Percentiles rank a stretch among this genome's conserved stretches.
phyloP scores from a whole-genome alignment of 192 early-diverging fungal species.

The Podila verticillata region DNA sequence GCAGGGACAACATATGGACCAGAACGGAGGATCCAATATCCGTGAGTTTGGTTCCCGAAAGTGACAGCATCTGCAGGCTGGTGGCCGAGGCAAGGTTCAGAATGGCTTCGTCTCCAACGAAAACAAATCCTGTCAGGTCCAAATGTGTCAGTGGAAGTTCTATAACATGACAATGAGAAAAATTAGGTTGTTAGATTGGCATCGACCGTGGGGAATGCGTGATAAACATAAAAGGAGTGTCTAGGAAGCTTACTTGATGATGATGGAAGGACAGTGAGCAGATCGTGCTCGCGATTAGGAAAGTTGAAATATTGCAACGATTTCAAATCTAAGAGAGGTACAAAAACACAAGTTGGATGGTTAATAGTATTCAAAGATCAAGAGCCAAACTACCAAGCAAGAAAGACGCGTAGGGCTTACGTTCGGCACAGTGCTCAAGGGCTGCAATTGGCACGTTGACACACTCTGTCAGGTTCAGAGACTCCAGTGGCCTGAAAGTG shows the following conservation, averaged over 20 bases:
- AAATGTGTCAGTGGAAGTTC: constrained; percentile 55
- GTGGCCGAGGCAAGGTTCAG: constrained; percentile 41
- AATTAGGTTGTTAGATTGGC: neutral
- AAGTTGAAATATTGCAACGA: constrained; percentile 53
- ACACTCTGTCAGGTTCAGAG: constrained; percentile 23
- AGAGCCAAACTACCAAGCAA: neutral
- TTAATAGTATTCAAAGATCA: neutral
- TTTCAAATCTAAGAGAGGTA: constrained; percentile 2
- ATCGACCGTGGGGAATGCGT: too few relatives aligned
- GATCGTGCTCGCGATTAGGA: constrained; percentile 60
- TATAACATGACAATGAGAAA: constrained; percentile 25
- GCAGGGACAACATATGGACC: constrained; percentile 38
- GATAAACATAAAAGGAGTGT: neutral
- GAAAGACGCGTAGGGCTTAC: neutral
- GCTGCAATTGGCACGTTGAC: neutral
- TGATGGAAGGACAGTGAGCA: constrained; percentile 48
- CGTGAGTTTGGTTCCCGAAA: constrained; percentile 60
- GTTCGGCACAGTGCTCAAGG: constrained; percentile 9
- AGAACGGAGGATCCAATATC: constrained; percentile 54
- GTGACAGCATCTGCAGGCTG: constrained; percentile 51
- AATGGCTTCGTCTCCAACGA: constrained; percentile 56
- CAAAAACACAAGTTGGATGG: neutral
- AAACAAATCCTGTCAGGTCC: constrained; percentile 55
- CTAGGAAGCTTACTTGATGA: constrained; percentile 37
- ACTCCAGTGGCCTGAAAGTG: constrained; percentile 2